Percentiles rank a stretch among this genome's conserved stretches.
These are phyloP conservation scores for Fonsecaea erecta DNA, from an alignment of 2,329 filamentous ascomycete genomes.

Conservation along the genomic window DNA sequence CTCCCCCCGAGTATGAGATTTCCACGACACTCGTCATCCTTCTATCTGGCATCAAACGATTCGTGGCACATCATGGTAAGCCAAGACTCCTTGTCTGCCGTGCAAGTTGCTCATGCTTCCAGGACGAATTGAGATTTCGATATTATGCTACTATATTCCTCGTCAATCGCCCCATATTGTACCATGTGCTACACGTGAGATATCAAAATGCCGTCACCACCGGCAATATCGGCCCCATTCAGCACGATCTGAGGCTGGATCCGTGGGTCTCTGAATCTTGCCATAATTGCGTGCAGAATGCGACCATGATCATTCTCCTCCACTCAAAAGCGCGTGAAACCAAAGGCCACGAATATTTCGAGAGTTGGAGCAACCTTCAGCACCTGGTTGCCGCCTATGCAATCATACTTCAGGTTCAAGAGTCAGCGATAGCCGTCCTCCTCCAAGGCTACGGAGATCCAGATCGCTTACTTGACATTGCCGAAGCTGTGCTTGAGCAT, in stretches of 20 bases:
- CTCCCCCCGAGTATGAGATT: conserved; percentile 16
- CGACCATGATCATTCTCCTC: conserved; percentile 18
- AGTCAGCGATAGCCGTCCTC: conserved; percentile 15
- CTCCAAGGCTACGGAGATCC: conserved; percentile 13
- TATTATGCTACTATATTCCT: conserved; percentile 19
- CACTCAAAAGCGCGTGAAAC: conserved; percentile 9
- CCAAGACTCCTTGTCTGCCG: background rate
- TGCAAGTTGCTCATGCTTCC: background rate
- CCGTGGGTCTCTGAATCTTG: conserved; percentile 20
- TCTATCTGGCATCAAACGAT: background rate
- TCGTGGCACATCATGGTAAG: conserved; percentile 15
- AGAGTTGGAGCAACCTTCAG: conserved; percentile 20
- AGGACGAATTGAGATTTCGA: conserved; percentile 21
- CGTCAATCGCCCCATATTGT: conserved; percentile 16
- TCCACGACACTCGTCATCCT: conserved; percentile 13
- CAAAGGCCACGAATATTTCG: conserved; percentile 10
- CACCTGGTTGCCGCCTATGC: conserved; percentile 19
- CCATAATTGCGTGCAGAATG: conserved; percentile 22
- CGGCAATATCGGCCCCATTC: background rate
- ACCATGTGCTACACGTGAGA: conserved; percentile 11
- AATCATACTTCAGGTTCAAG: conserved; percentile 20
- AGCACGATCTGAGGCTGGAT: conserved; percentile 5
- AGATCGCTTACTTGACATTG: conserved; percentile 11
- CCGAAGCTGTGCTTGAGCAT: conserved; percentile 15
- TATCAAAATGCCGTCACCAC: conserved; percentile 12